A percentile compares a stretch with the other conserved stretches of the same genome.
These are phyloP conservation scores for Ophiostoma angusticollis DNA, from an alignment of 2,329 filamentous ascomycete species.

Conservation along the genomic window DNA sequence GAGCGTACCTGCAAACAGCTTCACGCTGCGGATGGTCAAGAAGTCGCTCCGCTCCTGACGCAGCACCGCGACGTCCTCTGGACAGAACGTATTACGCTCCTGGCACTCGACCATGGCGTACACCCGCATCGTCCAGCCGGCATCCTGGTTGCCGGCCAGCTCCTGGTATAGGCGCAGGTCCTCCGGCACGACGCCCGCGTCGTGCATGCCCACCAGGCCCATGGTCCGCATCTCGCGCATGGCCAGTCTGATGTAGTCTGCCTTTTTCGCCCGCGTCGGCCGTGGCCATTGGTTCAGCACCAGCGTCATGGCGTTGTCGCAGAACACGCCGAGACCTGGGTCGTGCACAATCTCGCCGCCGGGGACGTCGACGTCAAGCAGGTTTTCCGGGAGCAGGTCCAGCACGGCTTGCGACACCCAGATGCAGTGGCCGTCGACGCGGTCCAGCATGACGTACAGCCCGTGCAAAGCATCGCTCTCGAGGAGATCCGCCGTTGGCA, in stretches of 20 bases:
- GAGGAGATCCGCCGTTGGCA: constrained; percentile 52
- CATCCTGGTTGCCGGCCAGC: constrained; percentile 34
- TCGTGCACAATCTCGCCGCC: constrained; percentile 51
- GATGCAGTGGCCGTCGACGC: constrained; percentile 57
- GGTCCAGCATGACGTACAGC: constrained; percentile 55
- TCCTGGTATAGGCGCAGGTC: constrained; percentile 42
- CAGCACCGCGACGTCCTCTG: constrained; percentile 33
- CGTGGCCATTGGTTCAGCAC: constrained; percentile 44
- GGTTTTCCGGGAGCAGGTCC: constrained; percentile 39
- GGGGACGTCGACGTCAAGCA: constrained; percentile 39
- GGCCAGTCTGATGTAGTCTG: constrained; percentile 42
- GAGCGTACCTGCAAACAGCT: constrained; percentile 57
- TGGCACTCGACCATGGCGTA: constrained; percentile 58
- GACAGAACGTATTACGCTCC: constrained; percentile 51
- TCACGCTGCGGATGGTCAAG: constrained; percentile 49
- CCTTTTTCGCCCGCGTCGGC: constrained; percentile 39
- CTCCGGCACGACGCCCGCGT: constrained; percentile 47
- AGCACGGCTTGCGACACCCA: constrained; percentile 56
- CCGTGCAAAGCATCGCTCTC: constrained; percentile 39
- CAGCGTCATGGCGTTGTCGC: constrained; percentile 59
- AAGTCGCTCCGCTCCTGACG: constrained; percentile 27
- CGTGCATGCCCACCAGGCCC: constrained; percentile 56
- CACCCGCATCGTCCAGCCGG: constrained; percentile 49
- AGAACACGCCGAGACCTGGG: constrained; percentile 56
- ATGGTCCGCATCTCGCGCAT: constrained; percentile 50